Conservation (phyloP, 2,329 filamentous ascomycete genomes). For the Neonectria ditissima region DNA sequence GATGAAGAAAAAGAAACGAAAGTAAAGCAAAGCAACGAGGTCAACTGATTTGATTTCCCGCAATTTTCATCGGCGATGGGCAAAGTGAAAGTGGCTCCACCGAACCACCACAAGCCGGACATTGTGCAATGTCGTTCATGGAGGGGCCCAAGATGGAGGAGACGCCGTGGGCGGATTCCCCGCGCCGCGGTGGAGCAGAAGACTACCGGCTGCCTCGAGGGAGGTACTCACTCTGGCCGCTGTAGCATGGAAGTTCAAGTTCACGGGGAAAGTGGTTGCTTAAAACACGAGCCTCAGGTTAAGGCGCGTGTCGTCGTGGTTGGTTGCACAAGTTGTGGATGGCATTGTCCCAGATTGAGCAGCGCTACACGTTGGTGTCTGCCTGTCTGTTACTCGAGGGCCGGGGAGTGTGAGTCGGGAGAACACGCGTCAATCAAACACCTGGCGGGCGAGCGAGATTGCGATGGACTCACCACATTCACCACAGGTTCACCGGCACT, state of each 20-base stretch:
- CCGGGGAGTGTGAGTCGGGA: background rate
- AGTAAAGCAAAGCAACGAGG: conserved; percentile 5
- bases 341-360: conserved; percentile 5
- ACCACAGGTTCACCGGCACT: background rate
- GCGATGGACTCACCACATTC: conserved; percentile 20
- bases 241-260: background rate
- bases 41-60: conserved; percentile 21
- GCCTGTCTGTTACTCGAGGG: background rate
- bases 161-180: conserved; percentile 1
- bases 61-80: conserved; percentile 6
- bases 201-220: background rate
- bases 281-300: background rate
- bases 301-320: background rate
- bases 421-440: conserved; percentile 13
- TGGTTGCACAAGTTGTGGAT: background rate
- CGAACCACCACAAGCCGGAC: conserved; percentile 1
- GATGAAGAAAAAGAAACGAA: conserved; percentile 7
- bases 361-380: conserved; percentile 2
- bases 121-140: conserved; percentile 1
- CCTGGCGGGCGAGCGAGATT: conserved; percentile 17
- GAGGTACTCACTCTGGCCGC: background rate
- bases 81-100: conserved; percentile 8
- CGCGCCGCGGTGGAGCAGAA: background rate
- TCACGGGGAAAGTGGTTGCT: background rate
- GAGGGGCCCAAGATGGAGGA: background rate